Percentiles rank a stretch among this genome's conserved stretches.
Conservation (phyloP, 2,329 filamentous ascomycete species). For the Verticillium dahliae region DNA sequence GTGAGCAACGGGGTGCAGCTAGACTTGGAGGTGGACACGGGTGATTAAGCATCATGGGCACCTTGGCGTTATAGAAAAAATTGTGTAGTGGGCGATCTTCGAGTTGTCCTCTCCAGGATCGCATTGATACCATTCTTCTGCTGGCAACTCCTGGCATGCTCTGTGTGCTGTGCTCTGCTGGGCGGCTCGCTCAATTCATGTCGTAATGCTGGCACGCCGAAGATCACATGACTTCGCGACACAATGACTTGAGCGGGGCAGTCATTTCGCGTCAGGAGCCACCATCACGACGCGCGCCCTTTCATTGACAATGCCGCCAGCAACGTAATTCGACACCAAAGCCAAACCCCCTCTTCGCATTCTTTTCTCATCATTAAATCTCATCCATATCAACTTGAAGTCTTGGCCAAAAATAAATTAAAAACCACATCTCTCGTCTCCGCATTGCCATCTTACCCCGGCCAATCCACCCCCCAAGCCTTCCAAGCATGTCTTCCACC, state of each 20-base stretch:
- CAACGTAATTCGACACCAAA: not conserved
- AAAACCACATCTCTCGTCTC: too few species aligned
- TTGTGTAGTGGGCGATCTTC: not conserved
- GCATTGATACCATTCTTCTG: not conserved
- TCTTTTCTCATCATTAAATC: too few species aligned
- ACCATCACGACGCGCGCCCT: not conserved
- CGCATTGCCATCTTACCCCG: too few species aligned
- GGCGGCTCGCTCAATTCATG: too few species aligned
- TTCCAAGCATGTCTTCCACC: not conserved
- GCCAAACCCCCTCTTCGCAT: not conserved
- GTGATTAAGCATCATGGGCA: constrained; percentile 35
- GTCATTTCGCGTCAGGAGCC: not conserved
- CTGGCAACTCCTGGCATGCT: not conserved
- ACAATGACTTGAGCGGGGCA: not conserved
- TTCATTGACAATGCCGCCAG: not conserved
- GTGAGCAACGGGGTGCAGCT: constrained; percentile 80
- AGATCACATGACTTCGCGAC: not conserved
- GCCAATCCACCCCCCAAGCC: too few species aligned
- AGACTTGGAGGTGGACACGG: constrained; percentile 56
- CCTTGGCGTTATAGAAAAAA: not conserved
- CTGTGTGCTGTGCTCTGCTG: not conserved
- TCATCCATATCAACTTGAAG: too few species aligned
- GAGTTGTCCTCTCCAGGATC: not conserved
- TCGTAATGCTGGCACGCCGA: too few species aligned
- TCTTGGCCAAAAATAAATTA: too few species aligned